Evolutionary conservation across 225 moss, liverwort and hornwort genomes (phyloP), one percentile per base, ranked within the genome.

Genomic region (Climacium dendroides): DNA sequence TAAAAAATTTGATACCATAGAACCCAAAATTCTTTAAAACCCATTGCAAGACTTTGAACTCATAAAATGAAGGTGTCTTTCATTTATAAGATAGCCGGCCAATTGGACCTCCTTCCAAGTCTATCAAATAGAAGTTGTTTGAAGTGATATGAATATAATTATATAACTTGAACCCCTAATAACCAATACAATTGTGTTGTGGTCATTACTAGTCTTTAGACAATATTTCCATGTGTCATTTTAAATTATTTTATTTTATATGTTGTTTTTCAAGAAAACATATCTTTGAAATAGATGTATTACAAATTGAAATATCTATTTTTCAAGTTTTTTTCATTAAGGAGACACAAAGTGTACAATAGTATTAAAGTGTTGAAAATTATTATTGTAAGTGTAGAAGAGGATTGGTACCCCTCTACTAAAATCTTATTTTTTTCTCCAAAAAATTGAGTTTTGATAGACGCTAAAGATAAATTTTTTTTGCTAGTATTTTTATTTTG

Each of bases 331-430:
- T 65, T 15, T 19, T 35, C 0, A 35, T 13, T 1, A 19, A 35
- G 5, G 35, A 35, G 6, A 35, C 6, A 20, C 11, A 66, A 66
- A n/a, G n/a, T 20, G 2, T 20, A 20, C 6, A 66, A n/a, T 66
- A n/a, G n/a, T n/a, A n/a, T 66, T 20, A 20, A n/a, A 20, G 11
- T n/a, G 3, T n/a, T n/a, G 20, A 11, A 11, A n/a, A 4, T 66
- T 35, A 66, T 11, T 65, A 34, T 35, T 10, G 0, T 66, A 66
- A 35, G 1, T 35, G 6, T 66, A n/a, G 6, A n/a, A n/a, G n/a
- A n/a, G n/a, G n/a, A n/a, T n/a, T n/a, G n/a, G n/a, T 0, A 15
- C 1, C 2, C 32, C 26, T 59, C 1, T 32, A 0, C 5, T 4
- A 0, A 13, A 8, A n/a, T n/a, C n/a, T 12, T 1, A 13, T 29